A percentile compares a stretch with the other conserved stretches of the same genome.
Conservation (phyloP, 306 rosid species). For the Malus fusca region DNA sequence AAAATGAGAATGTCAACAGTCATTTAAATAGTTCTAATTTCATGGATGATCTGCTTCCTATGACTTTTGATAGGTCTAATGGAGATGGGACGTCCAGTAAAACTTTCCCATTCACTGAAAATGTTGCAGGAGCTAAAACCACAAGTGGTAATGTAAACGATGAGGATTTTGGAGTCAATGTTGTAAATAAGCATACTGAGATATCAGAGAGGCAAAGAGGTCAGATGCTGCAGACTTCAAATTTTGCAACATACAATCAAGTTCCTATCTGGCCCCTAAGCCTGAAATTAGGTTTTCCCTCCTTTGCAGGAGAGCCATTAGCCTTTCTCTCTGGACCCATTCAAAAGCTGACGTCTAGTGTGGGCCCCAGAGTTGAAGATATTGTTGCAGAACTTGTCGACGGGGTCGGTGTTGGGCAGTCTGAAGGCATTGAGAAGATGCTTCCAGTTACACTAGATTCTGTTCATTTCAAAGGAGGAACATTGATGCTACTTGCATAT, state of each 20-base stretch:
- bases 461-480: conserved; percentile 75
- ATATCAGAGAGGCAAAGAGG: conserved; percentile 23
- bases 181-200: conserved; percentile 21
- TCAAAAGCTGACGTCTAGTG: conserved; percentile 40
- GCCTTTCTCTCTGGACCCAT: conserved; percentile 33
- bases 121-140: conserved; percentile 22
- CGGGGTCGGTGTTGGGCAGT: conserved; percentile 31
- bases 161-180: conserved; percentile 22
- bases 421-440: conserved; percentile 40
- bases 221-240: conserved; percentile 30
- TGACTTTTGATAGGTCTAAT: conserved; percentile 7
- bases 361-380: conserved; percentile 42
- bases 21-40: conserved; percentile 20
- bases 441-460: conserved; percentile 77
- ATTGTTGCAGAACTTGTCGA: conserved; percentile 43
- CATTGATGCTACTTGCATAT: conserved; percentile 79
- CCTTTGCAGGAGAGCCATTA: conserved; percentile 35
- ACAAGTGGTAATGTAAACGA: conserved; percentile 26
- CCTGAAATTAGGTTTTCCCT: conserved; percentile 34
- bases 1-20: conserved; percentile 17
- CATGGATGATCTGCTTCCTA: conserved; percentile 11
- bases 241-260: conserved; percentile 23
- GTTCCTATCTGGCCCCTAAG: conserved; percentile 33
- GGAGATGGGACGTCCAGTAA: conserved; percentile 24
- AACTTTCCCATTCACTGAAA: conserved; percentile 11